A percentile compares a stretch with the other conserved stretches of the same genome.
Conservation (phyloP, 2,329 filamentous ascomycete genomes). For the Helotiales sp. region DNA sequence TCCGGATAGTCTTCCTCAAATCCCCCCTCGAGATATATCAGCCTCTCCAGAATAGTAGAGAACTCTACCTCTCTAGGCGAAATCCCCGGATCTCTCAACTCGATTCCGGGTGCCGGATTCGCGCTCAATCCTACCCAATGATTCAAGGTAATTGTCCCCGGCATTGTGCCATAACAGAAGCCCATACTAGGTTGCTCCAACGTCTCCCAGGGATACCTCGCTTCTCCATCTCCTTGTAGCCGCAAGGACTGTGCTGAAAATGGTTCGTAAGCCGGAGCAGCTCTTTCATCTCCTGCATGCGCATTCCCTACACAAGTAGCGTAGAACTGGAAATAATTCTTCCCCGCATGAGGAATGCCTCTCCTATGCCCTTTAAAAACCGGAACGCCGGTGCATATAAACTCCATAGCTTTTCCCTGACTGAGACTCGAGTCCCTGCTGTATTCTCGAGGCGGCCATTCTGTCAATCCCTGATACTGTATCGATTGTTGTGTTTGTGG, state of each 20-base stretch:
- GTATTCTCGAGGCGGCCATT: constrained; percentile 59
- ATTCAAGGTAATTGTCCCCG: constrained; percentile 72
- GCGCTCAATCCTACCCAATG: constrained; percentile 65
- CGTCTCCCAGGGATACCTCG: constrained; percentile 61
- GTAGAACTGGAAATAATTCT: constrained; percentile 57
- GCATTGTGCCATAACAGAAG: constrained; percentile 64
- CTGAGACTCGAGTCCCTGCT: constrained; percentile 50
- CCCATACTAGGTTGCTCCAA: constrained; percentile 73
- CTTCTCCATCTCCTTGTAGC: constrained; percentile 22
- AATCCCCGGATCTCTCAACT: constrained; percentile 58
- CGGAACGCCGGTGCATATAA: constrained; percentile 59
- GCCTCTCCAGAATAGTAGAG: constrained; percentile 55
- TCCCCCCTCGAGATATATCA: constrained; percentile 57
- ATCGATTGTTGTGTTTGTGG: not conserved
- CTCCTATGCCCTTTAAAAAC: constrained; percentile 55
- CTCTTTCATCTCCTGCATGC: constrained; percentile 25
- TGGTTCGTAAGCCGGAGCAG: constrained; percentile 22
- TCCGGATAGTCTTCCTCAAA: constrained; percentile 57
- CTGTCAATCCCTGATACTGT: constrained; percentile 42
- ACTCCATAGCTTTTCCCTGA: constrained; percentile 54
- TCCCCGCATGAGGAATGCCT: constrained; percentile 51
- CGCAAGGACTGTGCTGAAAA: constrained; percentile 14
- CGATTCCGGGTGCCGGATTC: constrained; percentile 53
- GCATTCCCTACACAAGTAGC: constrained; percentile 50
- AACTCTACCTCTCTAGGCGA: constrained; percentile 62